A percentile compares a stretch with the other conserved stretches of the same genome.
phyloP scores from a whole-genome alignment of 805 yeast genomes.

The Lipomyces starkeyi region DNA sequence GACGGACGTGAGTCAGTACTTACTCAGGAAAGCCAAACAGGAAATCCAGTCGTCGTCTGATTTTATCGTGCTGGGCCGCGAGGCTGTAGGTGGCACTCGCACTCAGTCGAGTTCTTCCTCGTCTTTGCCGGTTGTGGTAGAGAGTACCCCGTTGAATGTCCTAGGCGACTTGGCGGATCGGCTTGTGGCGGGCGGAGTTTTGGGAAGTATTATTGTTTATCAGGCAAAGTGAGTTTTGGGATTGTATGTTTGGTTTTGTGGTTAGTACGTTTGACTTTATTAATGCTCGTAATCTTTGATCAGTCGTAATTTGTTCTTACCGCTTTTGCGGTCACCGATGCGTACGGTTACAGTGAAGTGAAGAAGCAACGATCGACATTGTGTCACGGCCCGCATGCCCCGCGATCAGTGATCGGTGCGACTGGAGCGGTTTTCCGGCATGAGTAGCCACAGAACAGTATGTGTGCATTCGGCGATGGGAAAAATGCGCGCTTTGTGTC shows the following conservation, averaged over 20 bases:
- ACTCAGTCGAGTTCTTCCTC: not conserved
- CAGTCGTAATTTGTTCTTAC: no score
- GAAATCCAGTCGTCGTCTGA: not conserved
- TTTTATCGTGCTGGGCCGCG: slow-evolving; percentile 3
- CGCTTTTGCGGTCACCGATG: no score
- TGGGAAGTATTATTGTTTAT: slow-evolving; percentile 3
- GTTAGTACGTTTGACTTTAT: no score
- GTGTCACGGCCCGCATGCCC: no score
- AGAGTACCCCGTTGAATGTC: not conserved
- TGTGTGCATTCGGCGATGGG: no score
- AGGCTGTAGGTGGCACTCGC: not conserved
- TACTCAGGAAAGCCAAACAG: not conserved
- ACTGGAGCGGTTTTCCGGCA: no score
- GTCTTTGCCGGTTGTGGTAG: not conserved
- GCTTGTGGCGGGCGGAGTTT: not conserved
- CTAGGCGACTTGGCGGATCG: slow-evolving; percentile 1
- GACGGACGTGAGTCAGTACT: not conserved
- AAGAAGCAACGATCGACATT: no score
- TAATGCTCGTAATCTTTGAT: no score
- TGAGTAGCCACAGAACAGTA: not conserved
- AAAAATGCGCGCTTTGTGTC: not conserved
- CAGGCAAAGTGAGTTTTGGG: not conserved
- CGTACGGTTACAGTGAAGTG: no score
- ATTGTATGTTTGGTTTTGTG: not conserved
- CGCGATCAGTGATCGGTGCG: no score